These are phyloP conservation scores for Pseudogymnoascus sp. DNA, from an alignment of 2,329 filamentous ascomycete genomes.

Conservation along the genomic window DNA sequence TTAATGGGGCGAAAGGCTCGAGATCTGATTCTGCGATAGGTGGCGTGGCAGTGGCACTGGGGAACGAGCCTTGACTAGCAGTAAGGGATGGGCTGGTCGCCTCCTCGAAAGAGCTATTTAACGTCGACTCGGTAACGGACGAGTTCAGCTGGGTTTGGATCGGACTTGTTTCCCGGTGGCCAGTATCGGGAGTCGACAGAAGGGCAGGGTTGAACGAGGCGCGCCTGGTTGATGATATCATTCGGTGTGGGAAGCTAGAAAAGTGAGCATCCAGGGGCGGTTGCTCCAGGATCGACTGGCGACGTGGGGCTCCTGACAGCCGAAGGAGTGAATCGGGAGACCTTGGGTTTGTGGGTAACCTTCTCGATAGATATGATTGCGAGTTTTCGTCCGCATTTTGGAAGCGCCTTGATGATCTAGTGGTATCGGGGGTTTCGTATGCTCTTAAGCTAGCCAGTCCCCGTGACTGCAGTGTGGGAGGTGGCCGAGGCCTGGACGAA, in stretches of 20 bases:
- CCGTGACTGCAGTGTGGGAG: neutral
- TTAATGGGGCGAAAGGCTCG: slow-evolving; percentile 47
- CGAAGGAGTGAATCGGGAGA: neutral
- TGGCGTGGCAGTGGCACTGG: slow-evolving; percentile 59
- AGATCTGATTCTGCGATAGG: slow-evolving; percentile 66
- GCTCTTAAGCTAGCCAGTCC: neutral
- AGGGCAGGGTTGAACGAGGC: slow-evolving; percentile 22
- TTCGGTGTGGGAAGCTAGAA: slow-evolving; percentile 6
- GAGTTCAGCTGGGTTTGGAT: slow-evolving; percentile 30
- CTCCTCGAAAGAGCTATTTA: slow-evolving; percentile 24
- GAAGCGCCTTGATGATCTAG: neutral
- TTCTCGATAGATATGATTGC: neutral
- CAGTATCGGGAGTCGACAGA: slow-evolving; percentile 48
- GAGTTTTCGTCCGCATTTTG: neutral
- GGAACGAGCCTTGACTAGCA: slow-evolving; percentile 44
- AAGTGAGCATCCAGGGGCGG: slow-evolving; percentile 12
- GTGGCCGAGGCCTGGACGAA: neutral
- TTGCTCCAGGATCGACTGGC: neutral
- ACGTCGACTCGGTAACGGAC: slow-evolving; percentile 41
- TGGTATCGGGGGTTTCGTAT: neutral
- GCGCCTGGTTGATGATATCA: slow-evolving; percentile 1
- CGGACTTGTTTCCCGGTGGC: neutral
- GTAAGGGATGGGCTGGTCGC: slow-evolving; percentile 15
- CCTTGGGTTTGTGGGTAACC: neutral
- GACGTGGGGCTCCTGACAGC: neutral